Conservation (phyloP, 805 yeast species). For the Sugiyamaella floridensis region DNA sequence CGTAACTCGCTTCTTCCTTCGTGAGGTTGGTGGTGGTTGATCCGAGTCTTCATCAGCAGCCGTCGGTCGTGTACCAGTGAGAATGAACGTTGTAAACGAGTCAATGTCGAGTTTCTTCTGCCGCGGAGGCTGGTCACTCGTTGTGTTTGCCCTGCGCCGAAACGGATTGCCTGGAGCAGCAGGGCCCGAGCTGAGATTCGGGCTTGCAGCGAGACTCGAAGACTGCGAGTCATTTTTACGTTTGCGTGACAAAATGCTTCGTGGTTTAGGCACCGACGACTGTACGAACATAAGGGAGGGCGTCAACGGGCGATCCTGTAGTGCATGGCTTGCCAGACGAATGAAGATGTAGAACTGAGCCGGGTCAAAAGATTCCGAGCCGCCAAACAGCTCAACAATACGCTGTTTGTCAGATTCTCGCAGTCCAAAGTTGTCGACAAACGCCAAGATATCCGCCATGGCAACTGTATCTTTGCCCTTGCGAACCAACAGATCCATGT, state of each 20-base stretch:
- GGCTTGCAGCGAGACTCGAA: conserved; percentile 5
- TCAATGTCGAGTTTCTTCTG: conserved; percentile 61
- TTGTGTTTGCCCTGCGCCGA: conserved; percentile 3
- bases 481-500: conserved; percentile 70
- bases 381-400: conserved; percentile 27
- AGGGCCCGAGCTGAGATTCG: conserved; percentile 2
- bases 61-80: conserved; percentile 77
- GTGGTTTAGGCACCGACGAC: conserved; percentile 73
- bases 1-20: conserved; percentile 29
- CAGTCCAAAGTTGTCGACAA: conserved; percentile 70
- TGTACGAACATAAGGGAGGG: conserved; percentile 32
- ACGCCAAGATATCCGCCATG: conserved; percentile 69
- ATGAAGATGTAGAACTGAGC: conserved; percentile 88
- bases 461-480: conserved; percentile 57
- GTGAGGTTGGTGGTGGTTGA: conserved; percentile 10
- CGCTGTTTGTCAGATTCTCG: conserved; percentile 41
- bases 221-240: conserved; percentile 1
- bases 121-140: conserved; percentile 5
- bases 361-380: conserved; percentile 54
- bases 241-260: conserved; percentile 59
- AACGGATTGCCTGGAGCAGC: conserved; percentile 24
- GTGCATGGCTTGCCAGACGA: conserved; percentile 68
- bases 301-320: conserved; percentile 44
- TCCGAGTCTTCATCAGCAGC: conserved; percentile 3
- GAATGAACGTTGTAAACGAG: conserved; percentile 72